Conservation (phyloP, 2,329 filamentous ascomycete genomes). For the Teratosphaeria pseudoeucalypti region DNA sequence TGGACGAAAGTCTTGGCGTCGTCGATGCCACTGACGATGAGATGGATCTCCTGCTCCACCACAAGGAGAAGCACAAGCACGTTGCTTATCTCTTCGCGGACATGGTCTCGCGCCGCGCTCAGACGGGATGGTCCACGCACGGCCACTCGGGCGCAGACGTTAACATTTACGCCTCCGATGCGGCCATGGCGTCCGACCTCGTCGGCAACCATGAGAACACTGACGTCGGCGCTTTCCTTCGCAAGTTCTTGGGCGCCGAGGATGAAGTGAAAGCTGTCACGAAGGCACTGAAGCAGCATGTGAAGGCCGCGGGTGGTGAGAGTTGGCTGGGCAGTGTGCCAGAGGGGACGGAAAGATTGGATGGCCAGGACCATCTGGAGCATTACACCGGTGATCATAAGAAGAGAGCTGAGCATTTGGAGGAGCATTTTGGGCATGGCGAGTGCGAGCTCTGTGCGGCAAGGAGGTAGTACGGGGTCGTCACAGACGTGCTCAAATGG, state of each 20-base stretch:
- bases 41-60: slow-evolving; percentile 50
- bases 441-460: slow-evolving; percentile 10
- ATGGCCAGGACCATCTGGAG: slow-evolving; percentile 37
- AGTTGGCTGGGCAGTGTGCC: slow-evolving; percentile 36
- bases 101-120: slow-evolving; percentile 77
- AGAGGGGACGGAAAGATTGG: slow-evolving; percentile 31
- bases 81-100: slow-evolving; percentile 61
- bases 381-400: slow-evolving; percentile 22
- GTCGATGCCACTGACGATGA: slow-evolving; percentile 61
- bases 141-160: slow-evolving; percentile 85
- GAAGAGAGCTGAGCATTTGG: slow-evolving; percentile 2
- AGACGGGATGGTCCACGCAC: slow-evolving; percentile 89
- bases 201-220: slow-evolving; percentile 91
- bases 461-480: slow-evolving; percentile 6
- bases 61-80: slow-evolving; percentile 35
- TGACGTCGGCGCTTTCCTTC: slow-evolving; percentile 74
- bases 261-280: slow-evolving; percentile 73
- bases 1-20: slow-evolving; percentile 66
- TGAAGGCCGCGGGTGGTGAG: slow-evolving; percentile 22
- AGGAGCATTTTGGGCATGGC: not conserved
- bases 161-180: slow-evolving; percentile 82
- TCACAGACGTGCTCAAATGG: not conserved
- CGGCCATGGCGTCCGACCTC: slow-evolving; percentile 50
- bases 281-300: slow-evolving; percentile 56
- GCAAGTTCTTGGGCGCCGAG: slow-evolving; percentile 68